Conservation (phyloP, 495 filamentous ascomycete species). For the Sordaria brevicollis region DNA sequence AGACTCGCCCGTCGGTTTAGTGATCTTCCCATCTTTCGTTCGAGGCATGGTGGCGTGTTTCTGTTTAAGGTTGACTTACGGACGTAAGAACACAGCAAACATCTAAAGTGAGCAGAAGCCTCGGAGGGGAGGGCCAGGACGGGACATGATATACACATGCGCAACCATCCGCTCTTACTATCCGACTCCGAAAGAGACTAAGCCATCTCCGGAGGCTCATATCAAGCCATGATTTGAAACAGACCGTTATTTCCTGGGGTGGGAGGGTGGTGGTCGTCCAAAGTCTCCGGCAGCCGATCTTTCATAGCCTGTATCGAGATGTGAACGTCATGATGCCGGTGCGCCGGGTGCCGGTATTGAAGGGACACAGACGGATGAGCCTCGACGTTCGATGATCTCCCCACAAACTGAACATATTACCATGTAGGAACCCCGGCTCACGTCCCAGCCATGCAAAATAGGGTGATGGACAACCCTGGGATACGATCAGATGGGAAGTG, state of each 20-base stretch:
- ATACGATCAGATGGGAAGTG: not conserved
- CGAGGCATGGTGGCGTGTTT: not conserved
- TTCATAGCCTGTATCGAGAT: not conserved
- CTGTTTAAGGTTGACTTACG: not conserved
- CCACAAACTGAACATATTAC: not conserved
- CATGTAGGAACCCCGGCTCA: not conserved
- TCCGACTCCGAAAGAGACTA: not conserved
- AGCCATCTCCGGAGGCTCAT: not conserved
- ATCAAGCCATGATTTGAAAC: not conserved
- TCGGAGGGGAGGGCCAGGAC: not conserved
- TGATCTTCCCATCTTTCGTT: conserved; percentile 4
- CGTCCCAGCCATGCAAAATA: not conserved
- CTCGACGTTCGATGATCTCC: not conserved
- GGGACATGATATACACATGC: not conserved
- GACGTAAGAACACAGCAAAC: not conserved
- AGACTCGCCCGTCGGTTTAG: not conserved
- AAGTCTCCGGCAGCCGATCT: not conserved
- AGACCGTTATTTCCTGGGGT: not conserved
- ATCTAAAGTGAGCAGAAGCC: not conserved
- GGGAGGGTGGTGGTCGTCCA: not conserved
- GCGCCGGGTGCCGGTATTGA: not conserved
- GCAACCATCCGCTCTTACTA: not conserved
- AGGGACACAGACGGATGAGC: not conserved
- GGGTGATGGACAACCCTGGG: not conserved
- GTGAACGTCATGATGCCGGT: not conserved